phyloP scores from a whole-genome alignment of 371 early-diverging fungal species.

The Batkoa obscura region DNA sequence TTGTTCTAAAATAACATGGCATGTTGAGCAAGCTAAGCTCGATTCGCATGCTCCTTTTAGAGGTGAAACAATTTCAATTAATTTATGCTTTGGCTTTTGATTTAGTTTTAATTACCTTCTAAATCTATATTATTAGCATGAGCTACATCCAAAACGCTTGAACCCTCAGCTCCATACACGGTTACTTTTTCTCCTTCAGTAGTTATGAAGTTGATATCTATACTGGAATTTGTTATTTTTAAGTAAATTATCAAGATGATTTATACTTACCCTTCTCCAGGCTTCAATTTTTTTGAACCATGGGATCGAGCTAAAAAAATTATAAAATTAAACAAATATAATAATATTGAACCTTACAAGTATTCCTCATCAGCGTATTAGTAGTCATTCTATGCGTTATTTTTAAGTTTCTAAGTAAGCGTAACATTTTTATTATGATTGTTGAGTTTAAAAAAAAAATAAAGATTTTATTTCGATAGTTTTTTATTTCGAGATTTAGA shows the following conservation, averaged over 20 bases:
- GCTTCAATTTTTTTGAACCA: not conserved
- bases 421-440: no score
- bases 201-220: constrained; percentile 35
- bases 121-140: constrained; percentile 90
- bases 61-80: not conserved
- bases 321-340: no score
- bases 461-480: no score
- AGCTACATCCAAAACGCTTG: constrained; percentile 86
- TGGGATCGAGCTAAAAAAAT: not conserved
- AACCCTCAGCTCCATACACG: constrained; percentile 62
- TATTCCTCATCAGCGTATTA: no score
- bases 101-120: constrained; percentile 41
- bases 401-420: no score
- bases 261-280: not conserved
- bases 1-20: constrained; percentile 89
- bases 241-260: not conserved
- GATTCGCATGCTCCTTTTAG: constrained; percentile 91
- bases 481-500: no score
- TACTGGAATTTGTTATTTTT: constrained; percentile 5
- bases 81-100: not conserved
- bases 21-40: constrained; percentile 87
- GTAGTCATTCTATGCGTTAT: no score
- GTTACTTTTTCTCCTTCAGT: constrained; percentile 57
- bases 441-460: no score
- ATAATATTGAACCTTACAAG: no score